Conservation (phyloP, 768 basidiomycete genomes). For the Holtermannia corniformis region DNA sequence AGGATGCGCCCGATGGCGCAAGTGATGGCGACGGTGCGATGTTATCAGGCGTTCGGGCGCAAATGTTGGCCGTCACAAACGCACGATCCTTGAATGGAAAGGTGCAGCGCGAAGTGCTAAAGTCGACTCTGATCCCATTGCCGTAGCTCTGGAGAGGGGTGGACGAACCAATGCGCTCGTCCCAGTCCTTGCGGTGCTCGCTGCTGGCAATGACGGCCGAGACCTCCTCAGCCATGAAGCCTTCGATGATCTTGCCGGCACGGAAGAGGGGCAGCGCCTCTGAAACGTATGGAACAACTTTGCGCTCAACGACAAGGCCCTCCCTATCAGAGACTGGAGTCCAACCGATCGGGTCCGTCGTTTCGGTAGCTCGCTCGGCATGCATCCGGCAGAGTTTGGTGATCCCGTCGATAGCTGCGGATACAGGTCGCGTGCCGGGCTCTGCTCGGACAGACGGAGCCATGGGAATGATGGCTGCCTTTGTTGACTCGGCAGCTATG, state of each 20-base stretch:
- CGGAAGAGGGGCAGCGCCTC: conserved; percentile 72
- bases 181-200: conserved; percentile 71
- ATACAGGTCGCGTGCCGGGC: conserved; percentile 21
- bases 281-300: conserved; percentile 66
- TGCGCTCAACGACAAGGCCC: conserved; percentile 64
- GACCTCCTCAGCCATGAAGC: conserved; percentile 85
- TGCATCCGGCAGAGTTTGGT: conserved; percentile 69
- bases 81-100: conserved; percentile 88
- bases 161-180: conserved; percentile 69
- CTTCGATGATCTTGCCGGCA: conserved; percentile 84
- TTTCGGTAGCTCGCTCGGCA: conserved; percentile 44
- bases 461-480: conserved; percentile 36
- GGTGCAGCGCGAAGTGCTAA: conserved; percentile 61
- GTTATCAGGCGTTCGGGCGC: conserved; percentile 47
- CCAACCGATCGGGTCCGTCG: conserved; percentile 57
- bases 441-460: conserved; percentile 8
- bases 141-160: conserved; percentile 67
- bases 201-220: conserved; percentile 60
- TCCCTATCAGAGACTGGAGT: conserved; percentile 60
- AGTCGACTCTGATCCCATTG: conserved; percentile 60
- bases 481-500: conserved; percentile 30
- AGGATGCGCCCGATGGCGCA: conserved; percentile 25
- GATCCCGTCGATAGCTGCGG: conserved; percentile 63
- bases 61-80: conserved; percentile 67
- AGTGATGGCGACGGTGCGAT: conserved; percentile 36